Evolutionary conservation across 176 grass and related monocot species (phyloP), one percentile per base, ranked within the genome.

Genomic region (Aegilops bicornis): DNA sequence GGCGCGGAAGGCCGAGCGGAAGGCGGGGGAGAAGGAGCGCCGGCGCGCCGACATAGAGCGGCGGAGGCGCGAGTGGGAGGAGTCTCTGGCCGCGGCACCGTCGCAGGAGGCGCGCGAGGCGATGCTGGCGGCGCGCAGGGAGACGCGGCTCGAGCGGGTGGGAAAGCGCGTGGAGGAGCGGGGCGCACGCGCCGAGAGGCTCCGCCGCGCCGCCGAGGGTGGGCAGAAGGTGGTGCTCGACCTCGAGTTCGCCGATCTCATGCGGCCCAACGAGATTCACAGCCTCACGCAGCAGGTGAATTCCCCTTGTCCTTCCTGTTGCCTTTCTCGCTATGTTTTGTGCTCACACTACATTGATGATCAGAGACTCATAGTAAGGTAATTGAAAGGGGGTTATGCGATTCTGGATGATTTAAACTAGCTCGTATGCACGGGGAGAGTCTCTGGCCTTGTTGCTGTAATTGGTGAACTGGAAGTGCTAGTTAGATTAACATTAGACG

Each of bases 201-300:
- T 92, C 59, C 76, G 84, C 8, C 79, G 88, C 33, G 91, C 91
- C 6, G 86, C 88, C 22, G 88, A 91, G 33, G 89, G 89, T 30
- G 91, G 93, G 1, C 86, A 87, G 77, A 95, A 91, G 88, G 89
- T 95, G 24, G 93, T 95, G 84, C 65, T 95, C 40, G 93, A 95
- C 82, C 93, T 95, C 65, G 91, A 95, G 73, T 95, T 95, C 61
- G 86, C 65, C 2, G 77, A 95, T 60, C 93, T 95, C 67, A 95
- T 95, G 93, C 79, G 86, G 65, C 81, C 91, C 47, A 93, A 91
- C 81, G 91, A 95, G 83, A 79, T 95, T 75, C 93, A 95, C 31
- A 95, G 93, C 86, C 93, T 95, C 37, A 90, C 79, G 1, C 88
- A 92, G 65, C 93, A 95, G 91, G 93, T 95, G 89, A 47, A 60